Percentiles rank a stretch among this genome's conserved stretches.
Conservation (phyloP, 495 filamentous ascomycete genomes). For the Astrothelium macrocarpum region DNA sequence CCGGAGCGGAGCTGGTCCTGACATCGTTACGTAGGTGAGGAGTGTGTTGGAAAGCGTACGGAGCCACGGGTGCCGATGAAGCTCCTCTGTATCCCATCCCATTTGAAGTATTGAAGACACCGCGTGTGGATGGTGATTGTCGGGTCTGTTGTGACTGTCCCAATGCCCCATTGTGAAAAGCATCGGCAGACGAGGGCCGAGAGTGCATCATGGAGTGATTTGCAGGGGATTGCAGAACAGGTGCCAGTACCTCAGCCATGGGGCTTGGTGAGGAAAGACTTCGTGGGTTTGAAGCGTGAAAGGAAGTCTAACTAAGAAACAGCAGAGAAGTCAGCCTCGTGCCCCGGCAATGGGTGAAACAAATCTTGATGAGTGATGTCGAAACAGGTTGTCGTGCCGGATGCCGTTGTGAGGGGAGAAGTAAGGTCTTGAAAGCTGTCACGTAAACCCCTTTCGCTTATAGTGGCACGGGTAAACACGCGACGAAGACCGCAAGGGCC, state of each 20-base stretch:
- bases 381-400: not conserved
- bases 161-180: conserved; percentile 24
- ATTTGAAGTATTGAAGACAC: conserved; percentile 17
- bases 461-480: conserved; percentile 3
- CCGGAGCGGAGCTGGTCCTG: conserved; percentile 56
- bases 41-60: conserved; percentile 76
- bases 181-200: conserved; percentile 30
- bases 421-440: not conserved
- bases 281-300: not conserved
- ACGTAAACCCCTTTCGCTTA: conserved; percentile 5
- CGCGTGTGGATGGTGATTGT: conserved; percentile 27
- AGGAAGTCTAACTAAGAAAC: not conserved
- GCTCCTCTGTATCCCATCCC: conserved; percentile 53
- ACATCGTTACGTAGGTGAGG: conserved; percentile 62
- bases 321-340: not conserved
- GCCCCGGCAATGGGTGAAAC: not conserved
- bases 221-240: conserved; percentile 27
- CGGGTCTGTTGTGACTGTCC: conserved; percentile 21
- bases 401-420: not conserved
- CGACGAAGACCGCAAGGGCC: not conserved
- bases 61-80: conserved; percentile 59
- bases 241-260: conserved; percentile 38
- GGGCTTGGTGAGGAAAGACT: conserved; percentile 11
- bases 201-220: conserved; percentile 33
- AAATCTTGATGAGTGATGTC: not conserved